Percentiles rank a stretch among this genome's conserved stretches.
Evolutionary conservation across 805 yeast genomes (phyloP).

Genomic region (Helenozyma baotianmanensis): DNA sequence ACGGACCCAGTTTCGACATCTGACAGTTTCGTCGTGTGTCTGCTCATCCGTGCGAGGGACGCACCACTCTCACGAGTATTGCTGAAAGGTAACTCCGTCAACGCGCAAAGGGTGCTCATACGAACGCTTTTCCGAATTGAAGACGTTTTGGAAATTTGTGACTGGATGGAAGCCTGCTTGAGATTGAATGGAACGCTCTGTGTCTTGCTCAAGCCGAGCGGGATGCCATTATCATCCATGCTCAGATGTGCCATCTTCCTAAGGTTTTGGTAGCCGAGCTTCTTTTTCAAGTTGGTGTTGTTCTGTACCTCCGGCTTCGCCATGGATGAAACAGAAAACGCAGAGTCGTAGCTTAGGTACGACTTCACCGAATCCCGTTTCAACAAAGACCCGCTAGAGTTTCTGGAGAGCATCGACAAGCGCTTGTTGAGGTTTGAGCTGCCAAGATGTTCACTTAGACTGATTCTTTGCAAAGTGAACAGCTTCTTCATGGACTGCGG

Average conservation of each 20-base stretch:
- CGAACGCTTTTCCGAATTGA: conserved; percentile 30
- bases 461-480: conserved; percentile 17
- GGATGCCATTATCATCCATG: no score
- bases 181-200: no score
- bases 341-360: conserved; percentile 58
- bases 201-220: no score
- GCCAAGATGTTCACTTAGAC: conserved; percentile 18
- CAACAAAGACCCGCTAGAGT: conserved; percentile 29
- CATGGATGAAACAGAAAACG: conserved; percentile 35
- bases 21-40: conserved; percentile 18
- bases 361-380: conserved; percentile 43
- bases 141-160: conserved; percentile 19
- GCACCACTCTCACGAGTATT: conserved; percentile 11
- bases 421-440: conserved; percentile 10
- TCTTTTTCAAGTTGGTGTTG: conserved; percentile 38
- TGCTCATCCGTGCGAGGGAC: conserved; percentile 2
- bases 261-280: conserved; percentile 45
- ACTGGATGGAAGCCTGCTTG: conserved; percentile 3
- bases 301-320: conserved; percentile 12
- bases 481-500: conserved; percentile 28
- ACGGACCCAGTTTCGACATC: conserved; percentile 30
- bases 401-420: conserved; percentile 21
- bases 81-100: conserved; percentile 37
- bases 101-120: conserved; percentile 34
- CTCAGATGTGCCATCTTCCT: conserved; percentile 21